Percentiles rank a stretch among this genome's conserved stretches.
Conservation (phyloP, 768 basidiomycete species). For the Roridomyces roridus region DNA sequence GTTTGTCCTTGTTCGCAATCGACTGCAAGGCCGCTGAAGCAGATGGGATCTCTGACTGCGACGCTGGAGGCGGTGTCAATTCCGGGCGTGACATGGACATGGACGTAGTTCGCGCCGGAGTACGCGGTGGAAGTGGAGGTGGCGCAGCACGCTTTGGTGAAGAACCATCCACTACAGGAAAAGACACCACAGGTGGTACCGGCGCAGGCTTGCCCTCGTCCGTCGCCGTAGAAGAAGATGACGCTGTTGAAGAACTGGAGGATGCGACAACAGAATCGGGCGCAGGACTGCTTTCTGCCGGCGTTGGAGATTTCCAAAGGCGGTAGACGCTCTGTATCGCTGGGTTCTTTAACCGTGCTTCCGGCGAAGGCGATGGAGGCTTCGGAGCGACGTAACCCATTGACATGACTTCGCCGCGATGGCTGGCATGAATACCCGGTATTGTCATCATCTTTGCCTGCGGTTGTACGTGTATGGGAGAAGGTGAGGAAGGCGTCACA, state of each 20-base stretch:
- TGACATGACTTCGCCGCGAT: constrained; percentile 86
- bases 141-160: constrained; percentile 24
- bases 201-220: constrained; percentile 14
- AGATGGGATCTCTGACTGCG: constrained; percentile 32
- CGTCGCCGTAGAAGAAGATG: constrained; percentile 9
- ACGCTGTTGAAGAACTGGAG: constrained; percentile 14
- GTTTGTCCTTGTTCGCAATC: constrained; percentile 52
- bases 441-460: constrained; percentile 85
- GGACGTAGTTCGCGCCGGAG: constrained; percentile 34
- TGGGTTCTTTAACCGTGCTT: constrained; percentile 50
- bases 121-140: constrained; percentile 58
- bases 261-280: constrained; percentile 2
- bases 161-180: constrained; percentile 5
- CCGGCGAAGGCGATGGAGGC: constrained; percentile 40
- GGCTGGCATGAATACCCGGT: constrained; percentile 85
- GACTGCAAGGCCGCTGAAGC: constrained; percentile 64
- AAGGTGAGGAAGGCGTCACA: constrained; percentile 35
- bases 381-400: constrained; percentile 73
- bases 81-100: constrained; percentile 33
- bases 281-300: constrained; percentile 14
- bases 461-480: constrained; percentile 78
- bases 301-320: constrained; percentile 68
- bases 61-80: constrained; percentile 28
- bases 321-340: constrained; percentile 76
- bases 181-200: constrained; percentile 11